phyloP scores from a whole-genome alignment of 2,329 filamentous ascomycete species.

The Talaromyces sp. region DNA sequence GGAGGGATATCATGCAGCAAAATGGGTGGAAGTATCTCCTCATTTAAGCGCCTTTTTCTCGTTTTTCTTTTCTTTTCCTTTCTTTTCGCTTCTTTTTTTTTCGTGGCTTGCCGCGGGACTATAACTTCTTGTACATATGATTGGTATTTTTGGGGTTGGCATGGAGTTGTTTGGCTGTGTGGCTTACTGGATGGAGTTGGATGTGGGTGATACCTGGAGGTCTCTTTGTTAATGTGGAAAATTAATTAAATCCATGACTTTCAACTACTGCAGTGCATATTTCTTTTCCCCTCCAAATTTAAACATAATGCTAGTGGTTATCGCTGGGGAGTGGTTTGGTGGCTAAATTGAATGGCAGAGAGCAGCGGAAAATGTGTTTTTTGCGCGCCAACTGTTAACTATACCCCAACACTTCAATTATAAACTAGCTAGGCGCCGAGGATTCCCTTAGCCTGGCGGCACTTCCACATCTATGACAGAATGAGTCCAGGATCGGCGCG shows the following conservation, averaged over 20 bases:
- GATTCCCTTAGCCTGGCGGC: background rate
- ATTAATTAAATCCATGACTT: background rate
- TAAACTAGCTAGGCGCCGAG: background rate
- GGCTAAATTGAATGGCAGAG: background rate
- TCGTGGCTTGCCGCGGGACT: background rate
- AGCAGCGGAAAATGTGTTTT: background rate
- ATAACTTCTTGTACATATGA: background rate
- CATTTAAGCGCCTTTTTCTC: slow-evolving; percentile 52
- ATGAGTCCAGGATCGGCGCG: too few species aligned
- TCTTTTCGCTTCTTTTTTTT: background rate
- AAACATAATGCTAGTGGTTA: background rate
- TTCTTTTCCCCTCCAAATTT: background rate
- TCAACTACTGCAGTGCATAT: background rate
- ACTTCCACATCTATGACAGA: too few species aligned
- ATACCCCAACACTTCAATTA: background rate
- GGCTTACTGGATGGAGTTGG: background rate
- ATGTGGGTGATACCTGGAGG: background rate
- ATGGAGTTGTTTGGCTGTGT: background rate
- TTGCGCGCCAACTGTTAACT: background rate
- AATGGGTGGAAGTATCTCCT: slow-evolving; percentile 91
- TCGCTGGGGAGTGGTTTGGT: background rate
- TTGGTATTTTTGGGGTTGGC: background rate
- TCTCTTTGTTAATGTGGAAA: background rate
- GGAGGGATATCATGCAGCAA: slow-evolving; percentile 88
- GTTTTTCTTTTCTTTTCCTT: background rate